These are phyloP conservation scores for Pleurotus pulmonarius DNA, from an alignment of 768 basidiomycete species.

Conservation along the genomic window DNA sequence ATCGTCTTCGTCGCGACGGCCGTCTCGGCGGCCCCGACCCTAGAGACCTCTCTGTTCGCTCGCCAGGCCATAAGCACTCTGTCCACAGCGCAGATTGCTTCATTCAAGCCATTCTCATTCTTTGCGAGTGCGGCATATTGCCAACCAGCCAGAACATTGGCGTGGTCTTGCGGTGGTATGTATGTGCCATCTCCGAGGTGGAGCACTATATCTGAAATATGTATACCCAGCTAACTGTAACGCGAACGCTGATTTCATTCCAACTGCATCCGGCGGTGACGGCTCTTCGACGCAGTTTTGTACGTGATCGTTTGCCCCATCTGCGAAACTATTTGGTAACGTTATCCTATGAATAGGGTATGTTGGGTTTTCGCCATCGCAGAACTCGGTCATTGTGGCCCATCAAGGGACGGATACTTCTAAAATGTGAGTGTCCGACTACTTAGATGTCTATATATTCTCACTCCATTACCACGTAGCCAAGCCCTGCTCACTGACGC, in stretches of 20 bases:
- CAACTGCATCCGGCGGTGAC: constrained; percentile 42
- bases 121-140: constrained; percentile 55
- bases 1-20: constrained; percentile 6
- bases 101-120: constrained; percentile 42
- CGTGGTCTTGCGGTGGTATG: constrained; percentile 11
- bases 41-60: constrained; percentile 8
- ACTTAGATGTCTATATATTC: background rate
- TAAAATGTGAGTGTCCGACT: constrained; percentile 25
- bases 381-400: constrained; percentile 36
- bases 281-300: constrained; percentile 36
- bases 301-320: constrained; percentile 13
- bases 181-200: background rate
- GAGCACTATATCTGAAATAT: background rate
- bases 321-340: too few species aligned
- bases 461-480: constrained; percentile 16
- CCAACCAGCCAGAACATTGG: constrained; percentile 7
- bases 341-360: constrained; percentile 11
- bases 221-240: constrained; percentile 6
- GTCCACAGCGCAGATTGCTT: constrained; percentile 33
- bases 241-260: constrained; percentile 22
- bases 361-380: constrained; percentile 28
- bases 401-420: constrained; percentile 40
- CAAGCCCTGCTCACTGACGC: constrained; percentile 34
- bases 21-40: constrained; percentile 8
- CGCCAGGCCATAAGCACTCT: constrained; percentile 36